A percentile compares a stretch with the other conserved stretches of the same genome.
Evolutionary conservation across 2,329 filamentous ascomycete genomes (phyloP).

Genomic region (Aureobasidium sp.): DNA sequence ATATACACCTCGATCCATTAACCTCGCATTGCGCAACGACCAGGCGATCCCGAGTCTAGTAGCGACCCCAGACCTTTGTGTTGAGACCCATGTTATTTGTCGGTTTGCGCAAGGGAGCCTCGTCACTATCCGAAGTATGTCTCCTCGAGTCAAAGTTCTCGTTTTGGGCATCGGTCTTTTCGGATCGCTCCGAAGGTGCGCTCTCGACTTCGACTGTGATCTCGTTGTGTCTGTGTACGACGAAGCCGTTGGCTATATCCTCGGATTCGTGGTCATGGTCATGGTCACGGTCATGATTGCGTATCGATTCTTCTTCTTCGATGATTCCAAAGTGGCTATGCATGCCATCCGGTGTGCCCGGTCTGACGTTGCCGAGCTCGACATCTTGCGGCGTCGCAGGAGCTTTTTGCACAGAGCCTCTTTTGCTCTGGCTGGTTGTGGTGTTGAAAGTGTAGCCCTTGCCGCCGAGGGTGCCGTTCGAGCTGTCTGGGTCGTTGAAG

Average conservation of each 20-base stretch:
- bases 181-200: background rate
- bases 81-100: slow-evolving; percentile 5
- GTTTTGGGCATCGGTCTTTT: background rate
- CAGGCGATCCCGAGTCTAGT: background rate
- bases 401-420: background rate
- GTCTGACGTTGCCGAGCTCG: background rate
- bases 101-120: background rate
- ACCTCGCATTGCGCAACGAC: background rate
- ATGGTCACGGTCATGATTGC: background rate
- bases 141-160: background rate
- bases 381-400: background rate
- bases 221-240: slow-evolving; percentile 10
- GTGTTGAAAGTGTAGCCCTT: background rate
- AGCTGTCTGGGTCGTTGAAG: background rate
- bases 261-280: background rate
- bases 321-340: background rate
- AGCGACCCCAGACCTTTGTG: slow-evolving; percentile 10
- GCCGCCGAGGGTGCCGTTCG: background rate
- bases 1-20: background rate
- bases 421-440: background rate
- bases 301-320: background rate
- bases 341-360: background rate
- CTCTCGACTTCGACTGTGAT: slow-evolving; percentile 6
- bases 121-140: slow-evolving; percentile 5
- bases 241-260: background rate